Conservation (phyloP, 2,329 filamentous ascomycete genomes). For the Sclerotinia minor region DNA sequence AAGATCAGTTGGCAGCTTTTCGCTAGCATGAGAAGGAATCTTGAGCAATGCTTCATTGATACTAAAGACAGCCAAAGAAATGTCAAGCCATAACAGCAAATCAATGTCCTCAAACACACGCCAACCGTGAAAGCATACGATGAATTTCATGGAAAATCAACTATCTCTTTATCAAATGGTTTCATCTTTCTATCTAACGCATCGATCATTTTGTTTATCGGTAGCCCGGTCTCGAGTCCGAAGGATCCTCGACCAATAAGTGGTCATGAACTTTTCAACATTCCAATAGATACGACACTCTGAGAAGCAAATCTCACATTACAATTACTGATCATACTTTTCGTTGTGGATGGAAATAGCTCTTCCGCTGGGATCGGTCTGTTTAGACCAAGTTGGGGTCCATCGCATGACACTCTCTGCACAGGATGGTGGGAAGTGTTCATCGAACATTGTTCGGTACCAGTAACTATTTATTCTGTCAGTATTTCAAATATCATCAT, state of each 20-base stretch:
- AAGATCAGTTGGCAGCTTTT: not conserved
- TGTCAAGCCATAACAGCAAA: not conserved
- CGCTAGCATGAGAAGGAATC: not conserved
- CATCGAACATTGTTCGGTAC: conserved; percentile 98
- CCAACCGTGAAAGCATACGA: conserved; percentile 1
- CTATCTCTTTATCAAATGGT: conserved; percentile 19
- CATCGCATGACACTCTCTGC: conserved; percentile 93
- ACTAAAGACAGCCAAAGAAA: not conserved
- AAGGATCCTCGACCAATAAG: not conserved
- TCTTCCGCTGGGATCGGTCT: conserved; percentile 89
- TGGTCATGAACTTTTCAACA: not conserved
- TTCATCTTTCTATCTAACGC: conserved; percentile 27
- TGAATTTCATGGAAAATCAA: conserved; percentile 18
- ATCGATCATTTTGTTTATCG: not conserved
- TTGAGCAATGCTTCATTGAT: not conserved
- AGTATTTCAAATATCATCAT: not conserved
- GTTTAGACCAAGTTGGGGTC: conserved; percentile 96
- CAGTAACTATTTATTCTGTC: conserved; percentile 64
- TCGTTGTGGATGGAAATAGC: conserved; percentile 74
- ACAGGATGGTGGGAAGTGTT: conserved; percentile 92
- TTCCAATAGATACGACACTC: conserved; percentile 6
- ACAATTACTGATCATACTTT: conserved; percentile 60
- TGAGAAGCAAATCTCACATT: conserved; percentile 26
- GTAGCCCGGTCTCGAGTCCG: not conserved
- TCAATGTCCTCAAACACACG: not conserved